phyloP scores from a whole-genome alignment of 2,329 filamentous ascomycete genomes.

The Neofusicoccum cordaticola region DNA sequence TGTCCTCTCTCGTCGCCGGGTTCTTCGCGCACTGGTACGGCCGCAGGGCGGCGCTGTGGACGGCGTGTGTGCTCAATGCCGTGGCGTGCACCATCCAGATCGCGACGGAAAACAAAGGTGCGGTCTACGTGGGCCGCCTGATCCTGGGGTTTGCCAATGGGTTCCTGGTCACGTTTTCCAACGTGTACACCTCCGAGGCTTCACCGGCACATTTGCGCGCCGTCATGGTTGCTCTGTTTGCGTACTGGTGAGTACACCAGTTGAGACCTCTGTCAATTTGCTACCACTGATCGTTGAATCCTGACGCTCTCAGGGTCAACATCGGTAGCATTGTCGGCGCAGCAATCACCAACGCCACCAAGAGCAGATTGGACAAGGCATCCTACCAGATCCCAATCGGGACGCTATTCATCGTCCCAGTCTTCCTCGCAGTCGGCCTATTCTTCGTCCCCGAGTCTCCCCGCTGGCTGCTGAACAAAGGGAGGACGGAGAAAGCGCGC shows the following conservation, averaged over 20 bases:
- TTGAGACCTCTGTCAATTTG: too few species aligned
- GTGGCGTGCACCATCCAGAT: constrained; percentile 34
- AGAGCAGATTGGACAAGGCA: constrained; percentile 30
- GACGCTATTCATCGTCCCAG: constrained; percentile 53
- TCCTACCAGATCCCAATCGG: constrained; percentile 47
- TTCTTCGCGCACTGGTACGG: constrained; percentile 49
- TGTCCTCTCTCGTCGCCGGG: constrained; percentile 50
- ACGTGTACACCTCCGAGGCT: constrained; percentile 48
- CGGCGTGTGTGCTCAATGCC: constrained; percentile 47
- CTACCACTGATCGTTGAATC: constrained; percentile 34
- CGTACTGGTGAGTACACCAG: constrained; percentile 35
- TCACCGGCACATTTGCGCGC: constrained; percentile 38
- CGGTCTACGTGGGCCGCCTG: constrained; percentile 46
- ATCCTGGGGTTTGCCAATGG: constrained; percentile 30
- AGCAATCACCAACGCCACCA: constrained; percentile 39
- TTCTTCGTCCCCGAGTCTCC: constrained; percentile 37
- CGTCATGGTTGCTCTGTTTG: constrained; percentile 44
- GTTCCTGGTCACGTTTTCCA: constrained; percentile 55
- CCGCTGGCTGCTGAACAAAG: constrained; percentile 53
- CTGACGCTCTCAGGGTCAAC: constrained; percentile 33
- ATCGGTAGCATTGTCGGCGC: constrained; percentile 49
- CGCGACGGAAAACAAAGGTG: constrained; percentile 19
- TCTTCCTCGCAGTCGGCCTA: constrained; percentile 41
- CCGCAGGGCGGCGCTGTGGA: constrained; percentile 47
- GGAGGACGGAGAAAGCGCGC: constrained; percentile 53